phyloP scores from a whole-genome alignment of 2,329 filamentous ascomycete genomes.

The Phialophora macrospora region DNA sequence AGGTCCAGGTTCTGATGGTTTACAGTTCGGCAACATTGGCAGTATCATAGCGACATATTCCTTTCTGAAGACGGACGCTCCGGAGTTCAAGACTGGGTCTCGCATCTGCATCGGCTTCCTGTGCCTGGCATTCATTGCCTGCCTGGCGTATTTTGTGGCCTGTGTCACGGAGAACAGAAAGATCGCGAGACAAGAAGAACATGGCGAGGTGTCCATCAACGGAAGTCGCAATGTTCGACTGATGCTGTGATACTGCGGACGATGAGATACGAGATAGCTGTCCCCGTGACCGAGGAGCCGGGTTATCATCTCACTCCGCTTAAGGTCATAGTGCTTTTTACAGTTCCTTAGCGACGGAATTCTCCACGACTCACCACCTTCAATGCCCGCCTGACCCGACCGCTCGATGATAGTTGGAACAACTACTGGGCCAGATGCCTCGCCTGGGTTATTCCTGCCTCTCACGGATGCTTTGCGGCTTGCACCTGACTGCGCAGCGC shows the following conservation, averaged over 20 bases:
- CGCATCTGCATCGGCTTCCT: slow-evolving; percentile 8
- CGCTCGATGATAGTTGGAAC: neutral
- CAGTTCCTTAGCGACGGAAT: neutral
- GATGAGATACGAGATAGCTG: neutral
- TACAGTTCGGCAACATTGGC: slow-evolving; percentile 5
- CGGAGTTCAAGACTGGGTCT: neutral
- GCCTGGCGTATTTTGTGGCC: neutral
- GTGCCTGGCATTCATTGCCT: neutral
- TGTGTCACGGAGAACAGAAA: slow-evolving; percentile 3
- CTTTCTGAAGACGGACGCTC: slow-evolving; percentile 2
- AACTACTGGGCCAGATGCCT: neutral
- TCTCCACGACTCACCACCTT: neutral
- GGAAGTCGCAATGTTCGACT: neutral
- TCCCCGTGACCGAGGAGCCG: neutral
- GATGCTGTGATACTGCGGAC: neutral
- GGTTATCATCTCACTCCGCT: neutral
- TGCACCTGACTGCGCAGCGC: no score
- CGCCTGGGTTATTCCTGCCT: neutral
- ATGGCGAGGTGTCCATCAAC: neutral
- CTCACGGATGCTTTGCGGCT: no score
- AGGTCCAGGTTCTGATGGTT: neutral
- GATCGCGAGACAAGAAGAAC: neutral
- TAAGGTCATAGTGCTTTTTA: neutral
- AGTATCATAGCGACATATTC: slow-evolving; percentile 8
- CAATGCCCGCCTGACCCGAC: neutral